A percentile compares a stretch with the other conserved stretches of the same genome.
These are phyloP conservation scores for Epichloe glyceriae DNA, from an alignment of 2,329 filamentous ascomycete species.

Conservation along the genomic window DNA sequence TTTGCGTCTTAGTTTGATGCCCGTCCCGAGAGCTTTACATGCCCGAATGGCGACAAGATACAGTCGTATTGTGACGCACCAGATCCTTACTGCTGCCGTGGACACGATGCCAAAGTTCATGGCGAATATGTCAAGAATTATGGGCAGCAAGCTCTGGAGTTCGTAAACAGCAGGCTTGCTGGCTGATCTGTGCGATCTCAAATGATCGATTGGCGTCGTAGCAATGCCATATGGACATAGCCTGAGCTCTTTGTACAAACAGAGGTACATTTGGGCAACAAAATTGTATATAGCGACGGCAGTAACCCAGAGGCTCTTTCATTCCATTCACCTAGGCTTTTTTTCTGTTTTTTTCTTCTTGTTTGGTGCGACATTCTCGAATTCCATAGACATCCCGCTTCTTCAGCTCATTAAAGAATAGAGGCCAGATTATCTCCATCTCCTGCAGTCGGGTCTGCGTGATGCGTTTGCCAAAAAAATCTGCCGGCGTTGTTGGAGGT, in stretches of 20 bases:
- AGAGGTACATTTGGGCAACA: neutral
- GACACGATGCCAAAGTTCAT: slow-evolving; percentile 12
- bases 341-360: neutral
- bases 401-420: too few relatives aligned
- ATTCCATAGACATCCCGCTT: too few relatives aligned
- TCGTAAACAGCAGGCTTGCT: neutral
- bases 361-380: neutral
- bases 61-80: slow-evolving; percentile 52
- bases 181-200: neutral
- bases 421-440: too few relatives aligned
- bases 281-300: neutral
- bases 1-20: slow-evolving; percentile 39
- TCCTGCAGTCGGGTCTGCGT: too few relatives aligned
- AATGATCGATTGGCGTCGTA: too few relatives aligned
- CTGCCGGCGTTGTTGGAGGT: too few relatives aligned
- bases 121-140: neutral
- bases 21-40: slow-evolving; percentile 42
- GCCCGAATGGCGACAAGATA: slow-evolving; percentile 39
- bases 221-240: too few relatives aligned
- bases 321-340: neutral
- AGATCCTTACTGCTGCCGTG: slow-evolving; percentile 55
- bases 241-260: neutral
- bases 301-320: too few relatives aligned
- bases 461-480: too few relatives aligned
- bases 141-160: neutral